These are phyloP conservation scores for Eremochloa ophiuroides DNA, from an alignment of 176 grass and related monocot species.

Conservation along the genomic window DNA sequence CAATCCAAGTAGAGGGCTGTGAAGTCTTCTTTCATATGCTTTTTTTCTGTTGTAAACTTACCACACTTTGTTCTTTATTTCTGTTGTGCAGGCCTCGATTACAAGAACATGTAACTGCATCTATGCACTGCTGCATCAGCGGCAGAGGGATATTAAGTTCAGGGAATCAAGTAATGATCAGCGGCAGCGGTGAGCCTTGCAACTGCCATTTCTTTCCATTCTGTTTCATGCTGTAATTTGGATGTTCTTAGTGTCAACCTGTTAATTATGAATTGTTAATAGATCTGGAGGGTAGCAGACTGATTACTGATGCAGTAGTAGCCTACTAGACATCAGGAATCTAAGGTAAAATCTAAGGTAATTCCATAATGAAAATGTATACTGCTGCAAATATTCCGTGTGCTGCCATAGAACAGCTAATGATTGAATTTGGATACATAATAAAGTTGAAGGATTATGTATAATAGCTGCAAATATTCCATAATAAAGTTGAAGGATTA, in stretches of 20 bases:
- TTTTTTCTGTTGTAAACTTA: slow-evolving; percentile 3
- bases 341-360: too few species aligned
- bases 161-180: slow-evolving; percentile 81
- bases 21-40: neutral
- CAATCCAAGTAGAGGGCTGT: neutral
- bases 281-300: slow-evolving; percentile 12
- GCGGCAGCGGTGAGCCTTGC: slow-evolving; percentile 66
- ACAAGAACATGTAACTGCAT: slow-evolving; percentile 93
- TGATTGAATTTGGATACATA: too few species aligned
- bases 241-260: neutral
- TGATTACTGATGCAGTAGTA: neutral
- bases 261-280: slow-evolving; percentile 1
- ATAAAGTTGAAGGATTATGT: too few species aligned
- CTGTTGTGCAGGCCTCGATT: slow-evolving; percentile 53
- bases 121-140: slow-evolving; percentile 83
- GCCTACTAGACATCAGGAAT: too few species aligned
- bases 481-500: too few species aligned
- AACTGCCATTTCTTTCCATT: slow-evolving; percentile 1
- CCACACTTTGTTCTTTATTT: neutral
- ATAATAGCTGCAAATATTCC: too few species aligned
- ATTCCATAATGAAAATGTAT: too few species aligned
- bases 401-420: too few species aligned
- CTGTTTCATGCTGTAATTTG: neutral
- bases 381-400: too few species aligned
- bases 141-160: slow-evolving; percentile 89